Base-by-base conservation (phyloP, 257 asterid species). In the Jaltomata sinuosa region DNA sequence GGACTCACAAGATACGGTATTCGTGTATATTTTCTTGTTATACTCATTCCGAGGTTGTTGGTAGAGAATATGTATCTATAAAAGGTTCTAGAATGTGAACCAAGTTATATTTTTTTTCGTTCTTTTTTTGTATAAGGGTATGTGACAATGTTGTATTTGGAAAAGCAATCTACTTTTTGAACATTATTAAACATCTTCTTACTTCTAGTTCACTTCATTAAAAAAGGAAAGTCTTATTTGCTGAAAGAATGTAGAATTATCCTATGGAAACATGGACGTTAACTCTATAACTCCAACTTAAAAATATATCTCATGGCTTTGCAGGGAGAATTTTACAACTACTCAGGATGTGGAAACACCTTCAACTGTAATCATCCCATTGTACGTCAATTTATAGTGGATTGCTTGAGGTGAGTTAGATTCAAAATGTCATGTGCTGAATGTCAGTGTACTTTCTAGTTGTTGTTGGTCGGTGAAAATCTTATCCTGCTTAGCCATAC, bases 291-390 rank as follows among this genome's bases (percentile, higher is more conserved):
- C 29, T 65, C 67, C 38, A 47, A 16, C 42, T 15, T 76, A 49
- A 49, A 76, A 8, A 47, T 76, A 76, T 50, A 76, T 76, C 10
- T 76, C 79, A 62, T 88, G 69, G 25, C 68, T 87, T 84, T 50
- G 84, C 95, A 96, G 99, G 99, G 99, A 83, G 98, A 97, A 85
- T 97, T 90, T 87, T 97, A 97, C 89, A 97, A 97, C 88, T 97
- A 97, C 90, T 94, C 99, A 79, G 99, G 99, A 81, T 97, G 99
- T 87, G 99, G 99, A 87, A 97, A 97, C 85, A 97, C 99, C 74
- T 90, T 97, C 93, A 97, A 95, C 90, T 95, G 99, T 94, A 97
- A 97, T 87, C 98, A 97, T 88, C 97, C 98, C 50, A 69, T 91
- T 79, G 98, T 93, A 85, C 97, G 98, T 0, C 98, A 97, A 84